phyloP scores from a whole-genome alignment of 2,329 filamentous ascomycete species.

The Chaetomiaceae sp. region DNA sequence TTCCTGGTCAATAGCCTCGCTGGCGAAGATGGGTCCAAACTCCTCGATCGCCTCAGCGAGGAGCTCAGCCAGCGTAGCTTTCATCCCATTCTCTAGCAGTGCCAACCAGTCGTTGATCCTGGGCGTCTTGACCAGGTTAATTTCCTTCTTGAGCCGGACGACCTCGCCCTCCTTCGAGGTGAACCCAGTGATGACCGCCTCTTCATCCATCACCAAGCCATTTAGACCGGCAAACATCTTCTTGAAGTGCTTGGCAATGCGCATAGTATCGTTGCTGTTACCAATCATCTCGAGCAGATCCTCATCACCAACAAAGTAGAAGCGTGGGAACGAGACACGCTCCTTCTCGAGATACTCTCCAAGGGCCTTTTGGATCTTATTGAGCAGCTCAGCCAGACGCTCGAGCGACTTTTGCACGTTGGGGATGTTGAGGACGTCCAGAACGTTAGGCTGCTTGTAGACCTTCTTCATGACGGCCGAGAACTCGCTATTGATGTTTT shows the following conservation, averaged over 20 bases:
- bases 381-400: slow-evolving; percentile 89
- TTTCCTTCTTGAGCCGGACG: slow-evolving; percentile 81
- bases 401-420: slow-evolving; percentile 95
- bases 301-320: slow-evolving; percentile 99
- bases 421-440: slow-evolving; percentile 93
- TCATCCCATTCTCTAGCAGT: slow-evolving; percentile 88
- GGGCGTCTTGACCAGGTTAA: slow-evolving; percentile 88
- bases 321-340: slow-evolving; percentile 92
- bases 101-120: slow-evolving; percentile 99
- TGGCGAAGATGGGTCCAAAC: slow-evolving; percentile 73
- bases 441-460: slow-evolving; percentile 88
- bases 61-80: slow-evolving; percentile 84
- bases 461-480: slow-evolving; percentile 99
- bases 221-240: slow-evolving; percentile 99
- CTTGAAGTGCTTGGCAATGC: slow-evolving; percentile 97
- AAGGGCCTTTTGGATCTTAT: slow-evolving; percentile 98
- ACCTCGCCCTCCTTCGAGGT: slow-evolving; percentile 93
- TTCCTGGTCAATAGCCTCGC: slow-evolving; percentile 62
- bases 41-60: slow-evolving; percentile 80
- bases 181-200: slow-evolving; percentile 83
- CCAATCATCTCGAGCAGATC: slow-evolving; percentile 98
- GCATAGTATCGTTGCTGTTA: slow-evolving; percentile 95
- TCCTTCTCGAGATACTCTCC: slow-evolving; percentile 98
- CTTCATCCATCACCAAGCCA: slow-evolving; percentile 85
- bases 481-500: slow-evolving; percentile 99